Evolutionary conservation across 768 basidiomycete species (phyloP), one percentile per base, ranked within the genome.

Genomic region (Mycena crocata): DNA sequence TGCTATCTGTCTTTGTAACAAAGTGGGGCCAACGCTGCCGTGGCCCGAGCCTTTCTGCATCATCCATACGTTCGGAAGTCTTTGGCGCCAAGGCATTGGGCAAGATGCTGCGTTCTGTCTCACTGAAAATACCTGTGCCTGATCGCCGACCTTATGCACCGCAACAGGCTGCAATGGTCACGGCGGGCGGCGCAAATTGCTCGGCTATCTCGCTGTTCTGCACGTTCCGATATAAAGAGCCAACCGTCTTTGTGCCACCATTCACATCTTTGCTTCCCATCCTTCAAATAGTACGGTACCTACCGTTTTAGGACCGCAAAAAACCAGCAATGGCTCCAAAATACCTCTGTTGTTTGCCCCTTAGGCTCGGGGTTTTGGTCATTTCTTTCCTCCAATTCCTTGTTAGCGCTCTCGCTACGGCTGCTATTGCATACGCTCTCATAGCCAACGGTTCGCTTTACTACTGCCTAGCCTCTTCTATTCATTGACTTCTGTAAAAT

Each of bases 291-390:
- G n/a, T n/a, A n/a, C n/a, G n/a, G n/a, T n/a, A n/a, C n/a, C n/a
- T n/a, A n/a, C n/a, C n/a, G n/a, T n/a, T n/a, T n/a, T n/a, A n/a
- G n/a, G 10, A 37, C 17, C 35, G 35, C 35, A 9, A 37, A 37
- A 37, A 37, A 37, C 9, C 49, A 42, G 14, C 24, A 39, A 83
- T 83, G 82, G 71, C 74, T 35, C 75, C 82, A 34, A 83, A 83
- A 69, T 82, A 82, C 67, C 76, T 81, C 12, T 81, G 78, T 58
- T 84, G 83, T 62, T 71, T 84, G 15, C 82, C 83, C n/a, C 78
- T 83, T 44, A 79, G 82, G 24, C 69, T 83, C 42, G 82, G 82
- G 46, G 80, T 82, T 17, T 59, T 82, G 23, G 59, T 83, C 24
- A 82, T 84, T 46, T 80, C 82, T 1, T 73, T 82, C 58, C 46